A percentile compares a stretch with the other conserved stretches of the same genome.
phyloP scores from a whole-genome alignment of 2,329 filamentous ascomycete species.

The Epichloe amarillans region DNA sequence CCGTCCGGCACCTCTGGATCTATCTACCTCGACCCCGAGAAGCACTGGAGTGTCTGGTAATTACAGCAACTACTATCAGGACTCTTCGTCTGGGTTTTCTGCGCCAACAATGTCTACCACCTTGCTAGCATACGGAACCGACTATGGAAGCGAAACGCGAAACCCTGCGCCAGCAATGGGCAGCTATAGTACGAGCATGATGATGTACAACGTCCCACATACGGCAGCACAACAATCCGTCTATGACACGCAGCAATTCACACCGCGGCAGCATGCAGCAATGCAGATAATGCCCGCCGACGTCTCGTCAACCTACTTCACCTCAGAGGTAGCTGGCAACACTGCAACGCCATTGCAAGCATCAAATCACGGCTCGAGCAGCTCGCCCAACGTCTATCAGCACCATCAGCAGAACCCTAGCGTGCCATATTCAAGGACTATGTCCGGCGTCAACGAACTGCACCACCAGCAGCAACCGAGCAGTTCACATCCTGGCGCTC shows the following conservation, averaged over 20 bases:
- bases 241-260: slow-evolving; percentile 69
- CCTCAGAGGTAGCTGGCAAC: slow-evolving; percentile 27
- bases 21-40: slow-evolving; percentile 33
- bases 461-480: slow-evolving; percentile 13
- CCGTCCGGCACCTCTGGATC: slow-evolving; percentile 35
- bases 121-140: slow-evolving; percentile 45
- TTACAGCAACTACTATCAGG: slow-evolving; percentile 47
- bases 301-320: slow-evolving; percentile 58
- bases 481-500: slow-evolving; percentile 24
- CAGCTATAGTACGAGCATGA: slow-evolving; percentile 48
- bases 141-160: slow-evolving; percentile 51
- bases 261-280: slow-evolving; percentile 59
- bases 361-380: slow-evolving; percentile 32
- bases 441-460: slow-evolving; percentile 34
- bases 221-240: slow-evolving; percentile 46
- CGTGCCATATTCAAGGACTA: slow-evolving; percentile 35
- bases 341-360: slow-evolving; percentile 40
- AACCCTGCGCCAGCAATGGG: slow-evolving; percentile 41
- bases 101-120: slow-evolving; percentile 43
- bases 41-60: slow-evolving; percentile 42
- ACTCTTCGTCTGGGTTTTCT: slow-evolving; percentile 36
- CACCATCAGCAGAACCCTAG: slow-evolving; percentile 47
- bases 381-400: slow-evolving; percentile 50
- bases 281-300: slow-evolving; percentile 52
- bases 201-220: slow-evolving; percentile 70